Evolutionary conservation across 768 basidiomycete species (phyloP).

Genomic region (Leccinellum albellum): DNA sequence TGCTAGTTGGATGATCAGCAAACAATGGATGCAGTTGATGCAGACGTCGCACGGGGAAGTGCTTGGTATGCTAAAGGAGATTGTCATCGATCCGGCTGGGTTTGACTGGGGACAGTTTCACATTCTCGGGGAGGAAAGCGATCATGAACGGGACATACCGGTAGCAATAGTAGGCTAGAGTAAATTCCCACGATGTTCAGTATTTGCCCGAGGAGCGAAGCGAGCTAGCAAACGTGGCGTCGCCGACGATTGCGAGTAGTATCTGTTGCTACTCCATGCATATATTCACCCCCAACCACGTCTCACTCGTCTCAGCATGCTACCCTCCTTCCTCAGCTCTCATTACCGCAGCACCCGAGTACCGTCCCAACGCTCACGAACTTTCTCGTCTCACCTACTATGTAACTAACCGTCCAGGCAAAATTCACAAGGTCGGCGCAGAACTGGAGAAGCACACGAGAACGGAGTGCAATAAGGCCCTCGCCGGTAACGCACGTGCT

Average conservation of each 20-base stretch:
- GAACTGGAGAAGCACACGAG: slow-evolving; percentile 76
- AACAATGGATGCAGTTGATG: slow-evolving; percentile 51
- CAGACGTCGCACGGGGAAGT: slow-evolving; percentile 47
- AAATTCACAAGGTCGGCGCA: slow-evolving; percentile 69
- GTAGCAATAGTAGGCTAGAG: slow-evolving; percentile 15
- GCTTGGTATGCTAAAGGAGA: slow-evolving; percentile 36
- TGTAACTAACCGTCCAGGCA: slow-evolving; percentile 78
- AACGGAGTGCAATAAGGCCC: slow-evolving; percentile 60
- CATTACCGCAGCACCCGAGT: slow-evolving; percentile 70
- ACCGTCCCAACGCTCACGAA: slow-evolving; percentile 79
- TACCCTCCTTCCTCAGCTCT: slow-evolving; percentile 79
- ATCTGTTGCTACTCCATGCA: slow-evolving; percentile 47
- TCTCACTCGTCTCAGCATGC: slow-evolving; percentile 78
- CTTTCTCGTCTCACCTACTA: slow-evolving; percentile 83
- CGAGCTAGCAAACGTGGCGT: not conserved
- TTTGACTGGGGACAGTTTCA: slow-evolving; percentile 47
- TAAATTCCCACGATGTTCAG: slow-evolving; percentile 20
- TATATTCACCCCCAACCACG: slow-evolving; percentile 79
- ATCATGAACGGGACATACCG: slow-evolving; percentile 9
- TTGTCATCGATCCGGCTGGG: slow-evolving; percentile 44
- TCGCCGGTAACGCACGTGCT: slow-evolving; percentile 67
- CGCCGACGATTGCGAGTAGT: not conserved
- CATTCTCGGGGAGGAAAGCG: slow-evolving; percentile 56
- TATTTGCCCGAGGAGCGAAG: not conserved
- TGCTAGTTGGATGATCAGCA: slow-evolving; percentile 74